Base-by-base conservation (phyloP, 2,329 filamentous ascomycete genomes). In the Arthrobotrys iridis region DNA sequence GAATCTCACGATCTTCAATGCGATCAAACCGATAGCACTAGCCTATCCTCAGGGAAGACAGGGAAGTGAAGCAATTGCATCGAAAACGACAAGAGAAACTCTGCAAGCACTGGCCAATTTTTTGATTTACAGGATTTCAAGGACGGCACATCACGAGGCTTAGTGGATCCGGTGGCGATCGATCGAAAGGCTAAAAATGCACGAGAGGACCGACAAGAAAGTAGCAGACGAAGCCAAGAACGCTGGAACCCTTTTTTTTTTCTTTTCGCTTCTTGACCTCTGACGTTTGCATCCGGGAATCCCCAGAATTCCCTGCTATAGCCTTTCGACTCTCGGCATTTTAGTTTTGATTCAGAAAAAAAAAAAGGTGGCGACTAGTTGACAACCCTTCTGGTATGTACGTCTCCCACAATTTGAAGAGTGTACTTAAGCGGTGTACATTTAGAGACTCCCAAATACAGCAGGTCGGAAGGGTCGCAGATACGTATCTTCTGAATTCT, bases 131-230 rank as follows among this genome's bases (percentile, higher is more conserved):
- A 70, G 45, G 55, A 62, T 60, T 68, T 62, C 50, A 11, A 60
- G 59, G 55, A 52, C 65, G 65, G 65, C 55, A 70, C 65, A 70
- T 70, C 65, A 70, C 65, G 65, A 62, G 64, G 63, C 48, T 28
- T 35, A 35, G 48, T 59, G 41, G 68, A 52, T 66, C 50, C 50
- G 58, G 68, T 74, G 70, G 60, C 70, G 70, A 67, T 67, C 60
- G 68, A 66, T 73, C 59, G 59, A 64, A 55, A 37, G 50, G 50
- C 30, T 55, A 55, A 55, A 55, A 37, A 11, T 8, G 15, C 28
- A 55, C 3, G 28, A 8, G 11, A 13, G n/a, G n/a, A n/a, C n/a
- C n/a, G n/a, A n/a, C n/a, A 37, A 37, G 3, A 7, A 20, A 28
- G 20, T 46, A 24, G 30, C n/a, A 26, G 43, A 15, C 20, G 10